These are phyloP conservation scores for Mucor velutinosus DNA, from an alignment of 371 early-diverging fungal genomes.

Conservation along the genomic window DNA sequence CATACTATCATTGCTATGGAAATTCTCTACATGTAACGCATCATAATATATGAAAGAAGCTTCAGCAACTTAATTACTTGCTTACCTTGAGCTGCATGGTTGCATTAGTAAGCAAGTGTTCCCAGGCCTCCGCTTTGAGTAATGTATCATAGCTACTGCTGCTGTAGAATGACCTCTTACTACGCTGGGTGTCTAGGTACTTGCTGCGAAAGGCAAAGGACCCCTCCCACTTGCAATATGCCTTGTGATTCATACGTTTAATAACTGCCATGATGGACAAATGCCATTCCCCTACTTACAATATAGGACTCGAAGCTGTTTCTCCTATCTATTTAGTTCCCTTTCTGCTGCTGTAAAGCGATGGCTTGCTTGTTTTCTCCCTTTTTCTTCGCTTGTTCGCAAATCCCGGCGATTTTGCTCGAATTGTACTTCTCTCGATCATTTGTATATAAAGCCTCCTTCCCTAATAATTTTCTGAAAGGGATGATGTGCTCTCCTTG, in stretches of 20 bases:
- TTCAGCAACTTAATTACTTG: slow-evolving; percentile 2
- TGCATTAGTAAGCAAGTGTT: not conserved
- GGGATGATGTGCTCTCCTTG: not conserved
- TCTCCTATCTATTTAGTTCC: not conserved
- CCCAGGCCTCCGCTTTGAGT: not conserved
- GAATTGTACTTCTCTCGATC: not conserved
- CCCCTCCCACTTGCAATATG: too few species aligned
- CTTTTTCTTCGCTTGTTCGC: not conserved
- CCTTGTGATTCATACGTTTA: not conserved
- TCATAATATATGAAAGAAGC: not conserved
- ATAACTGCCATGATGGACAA: not conserved
- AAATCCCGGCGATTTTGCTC: not conserved
- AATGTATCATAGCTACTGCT: not conserved
- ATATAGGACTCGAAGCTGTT: not conserved
- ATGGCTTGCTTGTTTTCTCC: not conserved
- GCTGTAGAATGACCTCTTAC: not conserved
- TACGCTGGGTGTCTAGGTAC: too few species aligned
- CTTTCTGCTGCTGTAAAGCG: not conserved
- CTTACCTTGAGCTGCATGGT: not conserved
- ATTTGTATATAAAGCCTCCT: not conserved
- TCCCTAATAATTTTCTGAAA: not conserved
- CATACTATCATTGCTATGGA: not conserved
- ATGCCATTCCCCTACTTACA: not conserved
- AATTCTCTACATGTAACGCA: not conserved
- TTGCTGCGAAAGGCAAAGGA: too few species aligned